Percentiles rank a stretch among this genome's conserved stretches.
These are phyloP conservation scores for Yarrowia osloensis DNA, from an alignment of 805 yeast genomes.

Conservation along the genomic window DNA sequence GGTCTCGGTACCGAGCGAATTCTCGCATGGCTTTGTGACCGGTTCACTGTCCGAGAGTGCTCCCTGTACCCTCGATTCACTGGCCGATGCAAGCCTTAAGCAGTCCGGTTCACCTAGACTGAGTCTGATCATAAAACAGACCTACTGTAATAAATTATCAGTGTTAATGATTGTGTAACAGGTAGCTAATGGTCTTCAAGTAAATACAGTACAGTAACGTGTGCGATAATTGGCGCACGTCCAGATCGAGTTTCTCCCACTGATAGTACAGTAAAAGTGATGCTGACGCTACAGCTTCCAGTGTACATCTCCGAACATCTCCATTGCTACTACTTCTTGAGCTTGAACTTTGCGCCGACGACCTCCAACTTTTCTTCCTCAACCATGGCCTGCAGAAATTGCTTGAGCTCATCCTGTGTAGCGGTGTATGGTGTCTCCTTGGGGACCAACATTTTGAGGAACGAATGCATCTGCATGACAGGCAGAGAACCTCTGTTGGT, in stretches of 20 bases:
- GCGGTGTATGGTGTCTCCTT: slow-evolving; percentile 49
- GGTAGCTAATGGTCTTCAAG: no score
- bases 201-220: no score
- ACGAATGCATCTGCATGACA: slow-evolving; percentile 53
- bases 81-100: slow-evolving; percentile 94
- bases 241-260: no score
- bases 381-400: slow-evolving; percentile 48
- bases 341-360: slow-evolving; percentile 44
- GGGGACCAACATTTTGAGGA: slow-evolving; percentile 58
- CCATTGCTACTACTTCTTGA: slow-evolving; percentile 35
- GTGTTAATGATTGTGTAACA: background rate
- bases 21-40: slow-evolving; percentile 95
- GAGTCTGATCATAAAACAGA: background rate
- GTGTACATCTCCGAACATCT: background rate
- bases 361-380: slow-evolving; percentile 48
- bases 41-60: slow-evolving; percentile 98
- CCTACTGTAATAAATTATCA: background rate
- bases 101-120: background rate
- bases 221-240: no score
- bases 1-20: slow-evolving; percentile 98
- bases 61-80: slow-evolving; percentile 96
- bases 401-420: slow-evolving; percentile 48
- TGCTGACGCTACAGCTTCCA: background rate
- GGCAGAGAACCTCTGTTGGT: slow-evolving; percentile 57
- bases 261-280: no score